Evolutionary conservation across 371 early-diverging fungal genomes (phyloP).

Genomic region (Mucor irregularis): DNA sequence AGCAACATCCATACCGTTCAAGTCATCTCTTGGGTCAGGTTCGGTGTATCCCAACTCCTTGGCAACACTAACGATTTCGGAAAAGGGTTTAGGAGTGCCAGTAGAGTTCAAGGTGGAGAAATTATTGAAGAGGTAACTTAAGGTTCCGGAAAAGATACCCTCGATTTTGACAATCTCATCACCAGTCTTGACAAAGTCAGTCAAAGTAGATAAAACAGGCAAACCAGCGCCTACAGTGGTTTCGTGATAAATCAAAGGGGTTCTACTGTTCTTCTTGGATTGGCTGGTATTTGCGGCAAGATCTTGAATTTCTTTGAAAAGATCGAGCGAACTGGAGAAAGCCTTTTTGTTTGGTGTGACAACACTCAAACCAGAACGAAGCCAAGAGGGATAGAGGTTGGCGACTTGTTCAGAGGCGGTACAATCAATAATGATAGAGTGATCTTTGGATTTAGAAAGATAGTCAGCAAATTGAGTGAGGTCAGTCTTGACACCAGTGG

Average conservation of each 20-base stretch:
- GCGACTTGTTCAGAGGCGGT: conserved; percentile 85
- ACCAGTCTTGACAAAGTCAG: conserved; percentile 88
- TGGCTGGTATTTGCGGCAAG: conserved; percentile 32
- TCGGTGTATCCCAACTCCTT: conserved; percentile 96
- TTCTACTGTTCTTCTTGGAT: conserved; percentile 13
- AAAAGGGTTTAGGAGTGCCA: conserved; percentile 65
- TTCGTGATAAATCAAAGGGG: conserved; percentile 83
- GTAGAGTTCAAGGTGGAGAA: conserved; percentile 68
- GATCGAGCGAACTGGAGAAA: conserved; percentile 72
- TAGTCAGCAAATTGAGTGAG: conserved; percentile 57
- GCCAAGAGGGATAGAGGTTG: conserved; percentile 79
- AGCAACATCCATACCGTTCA: conserved; percentile 98
- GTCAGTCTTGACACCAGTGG: conserved; percentile 36
- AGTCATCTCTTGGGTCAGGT: conserved; percentile 97
- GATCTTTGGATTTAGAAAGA: conserved; percentile 47
- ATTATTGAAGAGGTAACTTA: conserved; percentile 95
- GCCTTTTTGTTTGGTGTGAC: conserved; percentile 99
- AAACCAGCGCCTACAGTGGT: conserved; percentile 98
- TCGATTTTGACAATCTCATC: conserved; percentile 91
- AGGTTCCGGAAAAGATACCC: conserved; percentile 96
- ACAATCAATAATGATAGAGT: conserved; percentile 86
- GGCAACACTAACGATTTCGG: conserved; percentile 86
- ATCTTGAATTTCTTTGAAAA: conserved; percentile 74
- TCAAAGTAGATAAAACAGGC: conserved; percentile 90
- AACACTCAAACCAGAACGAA: conserved; percentile 77